Conservation (phyloP, 768 basidiomycete genomes). For the Chalciporus sphaerocephalus region DNA sequence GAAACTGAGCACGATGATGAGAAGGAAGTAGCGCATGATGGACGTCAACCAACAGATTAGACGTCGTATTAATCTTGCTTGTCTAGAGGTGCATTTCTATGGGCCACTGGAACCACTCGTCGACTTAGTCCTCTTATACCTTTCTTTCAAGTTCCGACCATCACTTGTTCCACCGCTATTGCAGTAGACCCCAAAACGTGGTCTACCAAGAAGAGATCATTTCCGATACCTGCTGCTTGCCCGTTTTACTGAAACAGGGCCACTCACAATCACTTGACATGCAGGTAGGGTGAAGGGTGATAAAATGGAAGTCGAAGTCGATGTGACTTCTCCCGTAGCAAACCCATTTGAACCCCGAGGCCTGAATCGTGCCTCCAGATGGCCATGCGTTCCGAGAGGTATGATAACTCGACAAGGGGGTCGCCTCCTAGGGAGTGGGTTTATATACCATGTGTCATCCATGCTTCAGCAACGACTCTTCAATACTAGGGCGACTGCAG, state of each 20-base stretch:
- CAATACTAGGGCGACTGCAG: neutral
- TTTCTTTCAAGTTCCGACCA: conserved; percentile 22
- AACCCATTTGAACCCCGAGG: neutral
- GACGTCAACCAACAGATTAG: neutral
- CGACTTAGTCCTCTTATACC: conserved; percentile 21
- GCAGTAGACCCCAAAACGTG: conserved; percentile 24
- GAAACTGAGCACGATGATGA: conserved; percentile 27
- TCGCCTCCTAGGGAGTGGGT: too few species aligned
- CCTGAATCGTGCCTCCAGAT: neutral
- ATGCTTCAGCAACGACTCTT: neutral
- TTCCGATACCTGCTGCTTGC: conserved; percentile 13
- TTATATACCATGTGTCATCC: neutral
- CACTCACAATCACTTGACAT: neutral
- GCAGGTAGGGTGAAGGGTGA: conserved; percentile 2
- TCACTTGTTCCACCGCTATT: neutral
- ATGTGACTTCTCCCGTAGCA: neutral
- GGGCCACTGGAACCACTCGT: conserved; percentile 16
- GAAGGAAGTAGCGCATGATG: conserved; percentile 27
- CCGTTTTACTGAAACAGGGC: neutral
- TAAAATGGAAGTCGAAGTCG: conserved; percentile 16
- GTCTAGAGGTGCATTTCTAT: conserved; percentile 28
- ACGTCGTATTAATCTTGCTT: conserved; percentile 6
- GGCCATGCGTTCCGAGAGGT: too few species aligned
- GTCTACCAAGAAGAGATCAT: conserved; percentile 12
- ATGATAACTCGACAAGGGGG: too few species aligned